Conservation (phyloP, 2,329 filamentous ascomycete species). For the Beauveria bassiana region DNA sequence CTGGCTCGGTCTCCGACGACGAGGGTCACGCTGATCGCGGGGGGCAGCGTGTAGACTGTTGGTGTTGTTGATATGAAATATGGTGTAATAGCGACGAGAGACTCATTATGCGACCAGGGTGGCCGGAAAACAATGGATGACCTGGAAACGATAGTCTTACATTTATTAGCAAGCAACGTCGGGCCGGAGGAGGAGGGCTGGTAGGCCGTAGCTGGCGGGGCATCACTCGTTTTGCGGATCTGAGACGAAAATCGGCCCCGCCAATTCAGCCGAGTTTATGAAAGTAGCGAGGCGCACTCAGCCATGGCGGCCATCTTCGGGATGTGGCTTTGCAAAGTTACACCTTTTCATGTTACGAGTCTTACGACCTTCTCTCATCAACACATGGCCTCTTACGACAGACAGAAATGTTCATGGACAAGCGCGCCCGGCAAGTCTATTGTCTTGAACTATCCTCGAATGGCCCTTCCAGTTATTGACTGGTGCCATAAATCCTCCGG, state of each 20-base stretch:
- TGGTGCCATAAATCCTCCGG: background rate
- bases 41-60: background rate
- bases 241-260: background rate
- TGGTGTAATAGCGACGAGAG: background rate
- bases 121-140: background rate
- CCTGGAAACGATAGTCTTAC: background rate
- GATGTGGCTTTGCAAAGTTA: background rate
- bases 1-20: constrained; percentile 3
- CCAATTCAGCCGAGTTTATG: background rate
- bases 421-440: constrained; percentile 9
- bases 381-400: background rate
- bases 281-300: background rate
- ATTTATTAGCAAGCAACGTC: no score
- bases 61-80: background rate
- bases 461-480: background rate
- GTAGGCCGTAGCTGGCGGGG: background rate
- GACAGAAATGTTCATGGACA: background rate
- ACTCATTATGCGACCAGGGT: background rate
- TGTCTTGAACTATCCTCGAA: constrained; percentile 9
- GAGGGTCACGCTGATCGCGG: background rate
- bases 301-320: background rate
- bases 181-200: background rate
- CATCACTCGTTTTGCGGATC: background rate
- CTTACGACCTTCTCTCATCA: no score
- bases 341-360: background rate